Conservation (phyloP, 1,284 basidiomycete species). For the Leccinum solheimii region DNA sequence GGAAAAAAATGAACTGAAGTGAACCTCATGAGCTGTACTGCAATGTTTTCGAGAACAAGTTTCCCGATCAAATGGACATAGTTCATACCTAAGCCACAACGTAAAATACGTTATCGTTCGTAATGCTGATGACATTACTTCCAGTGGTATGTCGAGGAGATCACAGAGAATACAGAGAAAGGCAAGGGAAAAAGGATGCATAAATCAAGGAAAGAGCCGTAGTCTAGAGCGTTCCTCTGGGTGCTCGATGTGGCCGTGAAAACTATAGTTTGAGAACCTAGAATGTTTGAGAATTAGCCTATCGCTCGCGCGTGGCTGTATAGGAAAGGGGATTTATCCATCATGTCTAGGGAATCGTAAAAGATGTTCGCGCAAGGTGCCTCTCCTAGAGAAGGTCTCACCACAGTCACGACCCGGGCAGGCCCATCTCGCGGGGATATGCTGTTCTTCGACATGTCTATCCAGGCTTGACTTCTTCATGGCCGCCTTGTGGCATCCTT, state of each 20-base stretch:
- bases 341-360: neutral
- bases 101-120: neutral
- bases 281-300: neutral
- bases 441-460: conserved; percentile 16
- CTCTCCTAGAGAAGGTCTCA: conserved; percentile 7
- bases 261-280: conserved; percentile 2
- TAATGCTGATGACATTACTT: neutral
- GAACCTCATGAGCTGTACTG: neutral
- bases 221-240: neutral
- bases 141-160: neutral
- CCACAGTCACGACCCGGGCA: conserved; percentile 9
- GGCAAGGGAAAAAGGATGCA: conserved; percentile 1
- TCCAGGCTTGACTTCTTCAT: conserved; percentile 16
- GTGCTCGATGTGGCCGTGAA: neutral
- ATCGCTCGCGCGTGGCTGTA: neutral
- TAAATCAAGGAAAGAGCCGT: neutral
- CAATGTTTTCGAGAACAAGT: neutral
- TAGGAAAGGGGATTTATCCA: conserved; percentile 7
- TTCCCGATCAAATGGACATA: neutral
- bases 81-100: conserved; percentile 14
- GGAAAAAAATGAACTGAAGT: neutral
- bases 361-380: conserved; percentile 5
- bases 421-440: conserved; percentile 11
- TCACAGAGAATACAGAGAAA: neutral
- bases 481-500: neutral